Percentiles rank a stretch among this genome's conserved stretches.
These are phyloP conservation scores for Schizopora paradoxa DNA, from an alignment of 1,284 basidiomycete species.

Conservation along the genomic window DNA sequence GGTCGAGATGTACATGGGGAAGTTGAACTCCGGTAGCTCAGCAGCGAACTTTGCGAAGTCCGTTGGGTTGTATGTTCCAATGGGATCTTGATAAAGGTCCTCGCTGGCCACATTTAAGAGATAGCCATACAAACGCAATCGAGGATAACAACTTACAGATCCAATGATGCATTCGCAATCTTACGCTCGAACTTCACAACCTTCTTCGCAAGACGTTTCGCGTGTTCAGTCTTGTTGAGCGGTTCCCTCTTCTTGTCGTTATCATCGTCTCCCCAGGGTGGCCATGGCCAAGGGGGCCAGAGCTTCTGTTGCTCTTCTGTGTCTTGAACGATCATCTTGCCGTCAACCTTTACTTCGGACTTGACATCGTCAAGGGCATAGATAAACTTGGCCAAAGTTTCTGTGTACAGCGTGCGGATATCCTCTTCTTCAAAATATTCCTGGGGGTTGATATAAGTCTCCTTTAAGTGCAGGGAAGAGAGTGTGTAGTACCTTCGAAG, in stretches of 20 bases:
- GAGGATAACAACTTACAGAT: conserved; percentile 47
- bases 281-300: conserved; percentile 88
- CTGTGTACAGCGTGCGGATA: conserved; percentile 66
- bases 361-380: conserved; percentile 50
- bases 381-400: conserved; percentile 67
- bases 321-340: conserved; percentile 13
- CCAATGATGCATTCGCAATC: conserved; percentile 78
- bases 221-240: conserved; percentile 38
- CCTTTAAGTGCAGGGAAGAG: neutral
- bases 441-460: conserved; percentile 32
- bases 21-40: conserved; percentile 73
- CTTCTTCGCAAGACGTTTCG: conserved; percentile 61
- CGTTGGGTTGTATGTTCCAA: conserved; percentile 86
- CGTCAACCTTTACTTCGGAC: conserved; percentile 27
- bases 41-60: conserved; percentile 65
- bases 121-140: conserved; percentile 5
- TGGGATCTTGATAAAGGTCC: conserved; percentile 68
- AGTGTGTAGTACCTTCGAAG: conserved; percentile 61
- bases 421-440: conserved; percentile 87
- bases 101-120: conserved; percentile 38
- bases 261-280: conserved; percentile 65
- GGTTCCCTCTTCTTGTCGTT: conserved; percentile 43
- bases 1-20: conserved; percentile 78
- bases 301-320: conserved; percentile 37
- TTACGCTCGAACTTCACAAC: conserved; percentile 79